Percentiles rank a stretch among this genome's conserved stretches.
Conservation (phyloP, 768 basidiomycete genomes). For the Rhizopogon vinicolor region DNA sequence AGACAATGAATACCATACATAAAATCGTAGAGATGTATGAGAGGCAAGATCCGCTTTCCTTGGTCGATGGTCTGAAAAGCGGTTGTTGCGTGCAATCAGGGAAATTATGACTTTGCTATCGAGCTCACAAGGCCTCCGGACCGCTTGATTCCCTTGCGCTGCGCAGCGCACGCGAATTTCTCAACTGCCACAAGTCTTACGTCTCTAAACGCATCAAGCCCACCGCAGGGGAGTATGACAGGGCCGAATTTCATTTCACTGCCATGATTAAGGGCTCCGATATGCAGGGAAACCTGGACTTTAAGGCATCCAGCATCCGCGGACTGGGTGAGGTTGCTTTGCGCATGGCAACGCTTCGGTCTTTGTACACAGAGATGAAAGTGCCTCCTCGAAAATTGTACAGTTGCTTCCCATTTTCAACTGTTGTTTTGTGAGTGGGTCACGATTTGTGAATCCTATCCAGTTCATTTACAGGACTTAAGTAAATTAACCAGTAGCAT, state of each 20-base stretch:
- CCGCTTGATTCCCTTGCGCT: neutral
- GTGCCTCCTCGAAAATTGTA: neutral
- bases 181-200: neutral
- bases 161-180: neutral
- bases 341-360: no score
- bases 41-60: neutral
- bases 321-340: no score
- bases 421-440: neutral
- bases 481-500: no score
- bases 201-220: neutral
- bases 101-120: neutral
- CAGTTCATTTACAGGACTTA: neutral
- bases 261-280: no score
- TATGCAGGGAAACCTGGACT: no score
- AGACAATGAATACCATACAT: neutral
- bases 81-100: neutral
- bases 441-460: neutral
- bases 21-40: neutral
- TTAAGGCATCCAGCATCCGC: no score
- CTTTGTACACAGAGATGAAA: neutral
- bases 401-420: neutral
- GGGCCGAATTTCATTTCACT: neutral
- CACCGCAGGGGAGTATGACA: neutral
- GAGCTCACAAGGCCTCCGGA: neutral
- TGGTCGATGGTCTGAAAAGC: neutral